Evolutionary conservation across 2,329 filamentous ascomycete genomes (phyloP).

Genomic region (Hawksworthiomyces lignivorus): DNA sequence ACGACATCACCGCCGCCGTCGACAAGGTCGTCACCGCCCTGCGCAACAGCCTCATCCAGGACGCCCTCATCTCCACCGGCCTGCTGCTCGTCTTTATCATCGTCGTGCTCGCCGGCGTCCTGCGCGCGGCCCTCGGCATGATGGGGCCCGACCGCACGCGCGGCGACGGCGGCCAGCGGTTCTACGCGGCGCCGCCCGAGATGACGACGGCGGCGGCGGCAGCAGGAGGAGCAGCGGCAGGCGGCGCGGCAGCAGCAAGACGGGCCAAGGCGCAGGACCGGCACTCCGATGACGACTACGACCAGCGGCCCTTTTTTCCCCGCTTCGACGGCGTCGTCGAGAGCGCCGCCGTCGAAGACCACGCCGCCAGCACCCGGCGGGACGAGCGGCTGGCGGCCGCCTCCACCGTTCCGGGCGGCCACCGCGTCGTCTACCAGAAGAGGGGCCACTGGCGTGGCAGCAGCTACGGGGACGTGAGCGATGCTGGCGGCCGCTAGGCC

Average conservation of each 20-base stretch:
- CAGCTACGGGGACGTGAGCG: conserved; percentile 29
- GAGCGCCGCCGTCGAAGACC: conserved; percentile 10
- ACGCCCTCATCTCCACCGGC: conserved; percentile 70
- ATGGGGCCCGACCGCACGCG: conserved; percentile 50
- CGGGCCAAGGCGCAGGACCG: no score
- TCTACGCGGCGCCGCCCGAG: conserved; percentile 8
- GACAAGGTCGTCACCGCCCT: conserved; percentile 61
- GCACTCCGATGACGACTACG: background rate
- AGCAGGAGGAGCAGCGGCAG: no score
- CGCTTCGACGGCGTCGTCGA: conserved; percentile 9
- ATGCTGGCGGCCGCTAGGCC: conserved; percentile 17
- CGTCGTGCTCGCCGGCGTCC: conserved; percentile 65
- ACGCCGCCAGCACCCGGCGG: conserved; percentile 14
- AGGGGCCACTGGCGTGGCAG: conserved; percentile 26
- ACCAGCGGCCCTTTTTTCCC: conserved; percentile 8
- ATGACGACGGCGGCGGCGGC: background rate
- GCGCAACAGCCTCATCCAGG: conserved; percentile 58
- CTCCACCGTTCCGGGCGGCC: conserved; percentile 3
- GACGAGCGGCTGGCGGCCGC: conserved; percentile 21
- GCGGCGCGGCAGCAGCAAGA: no score
- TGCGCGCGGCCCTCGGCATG: conserved; percentile 57
- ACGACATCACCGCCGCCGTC: conserved; percentile 75
- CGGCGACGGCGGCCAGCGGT: conserved; percentile 48
- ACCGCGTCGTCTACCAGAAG: conserved; percentile 15
- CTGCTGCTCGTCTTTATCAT: conserved; percentile 72